Percentiles rank a stretch among this genome's conserved stretches.
These are phyloP conservation scores for Cardamine occulta DNA, from an alignment of 345 rosid genomes.

Conservation along the genomic window DNA sequence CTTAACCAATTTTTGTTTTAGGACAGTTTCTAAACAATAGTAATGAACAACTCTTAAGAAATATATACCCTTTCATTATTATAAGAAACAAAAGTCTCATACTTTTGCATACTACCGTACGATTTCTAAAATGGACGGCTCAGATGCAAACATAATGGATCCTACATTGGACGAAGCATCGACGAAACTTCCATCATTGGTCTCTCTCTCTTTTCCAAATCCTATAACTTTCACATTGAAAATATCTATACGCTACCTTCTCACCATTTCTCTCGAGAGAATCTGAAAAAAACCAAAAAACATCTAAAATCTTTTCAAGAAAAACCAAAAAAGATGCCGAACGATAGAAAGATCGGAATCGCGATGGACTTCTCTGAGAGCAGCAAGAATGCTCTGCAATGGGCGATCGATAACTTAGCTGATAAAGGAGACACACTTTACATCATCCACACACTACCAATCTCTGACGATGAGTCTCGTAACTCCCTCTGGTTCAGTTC, in stretches of 20 bases:
- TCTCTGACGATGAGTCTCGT: constrained; percentile 53
- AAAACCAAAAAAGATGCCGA: constrained; percentile 51
- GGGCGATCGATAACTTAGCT: constrained; percentile 84
- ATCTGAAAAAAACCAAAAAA: not conserved
- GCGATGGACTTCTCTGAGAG: constrained; percentile 93
- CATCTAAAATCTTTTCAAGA: constrained; percentile 3
- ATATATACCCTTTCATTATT: not conserved
- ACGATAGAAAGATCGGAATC: constrained; percentile 72
- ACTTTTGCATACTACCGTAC: not conserved
- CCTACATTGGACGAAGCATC: constrained; percentile 23
- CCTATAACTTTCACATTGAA: constrained; percentile 1
- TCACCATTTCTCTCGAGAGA: constrained; percentile 4
- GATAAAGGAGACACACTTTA: constrained; percentile 74
- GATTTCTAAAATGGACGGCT: constrained; percentile 20
- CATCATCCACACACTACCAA: constrained; percentile 67
- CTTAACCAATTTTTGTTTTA: not conserved
- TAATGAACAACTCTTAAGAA: not conserved
- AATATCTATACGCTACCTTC: constrained; percentile 1
- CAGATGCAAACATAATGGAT: constrained; percentile 21
- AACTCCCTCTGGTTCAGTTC: constrained; percentile 54
- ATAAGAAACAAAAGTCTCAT: not conserved
- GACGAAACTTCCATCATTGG: constrained; percentile 24
- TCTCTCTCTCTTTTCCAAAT: not conserved
- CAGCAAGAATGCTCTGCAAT: constrained; percentile 88
- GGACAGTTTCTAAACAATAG: not conserved